These are phyloP conservation scores for Pouteria glomerata DNA, from an alignment of 148 eudicot species.

Conservation along the genomic window DNA sequence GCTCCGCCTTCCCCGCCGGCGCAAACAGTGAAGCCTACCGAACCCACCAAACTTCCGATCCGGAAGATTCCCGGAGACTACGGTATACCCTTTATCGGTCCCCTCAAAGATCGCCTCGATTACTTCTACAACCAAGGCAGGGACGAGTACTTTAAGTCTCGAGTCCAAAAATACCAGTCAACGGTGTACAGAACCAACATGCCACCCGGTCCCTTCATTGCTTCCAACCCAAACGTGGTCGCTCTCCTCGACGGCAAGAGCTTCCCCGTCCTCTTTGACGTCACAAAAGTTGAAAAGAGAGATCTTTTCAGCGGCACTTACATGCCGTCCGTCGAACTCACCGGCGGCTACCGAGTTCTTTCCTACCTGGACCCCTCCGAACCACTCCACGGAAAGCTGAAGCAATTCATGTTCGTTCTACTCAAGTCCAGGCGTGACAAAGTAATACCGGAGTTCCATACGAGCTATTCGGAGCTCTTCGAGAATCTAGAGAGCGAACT, in stretches of 20 bases:
- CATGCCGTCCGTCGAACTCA: conserved; percentile 73
- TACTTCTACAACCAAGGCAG: conserved; percentile 80
- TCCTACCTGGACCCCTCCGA: conserved; percentile 89
- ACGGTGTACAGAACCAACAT: conserved; percentile 76
- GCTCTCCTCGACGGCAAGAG: conserved; percentile 71
- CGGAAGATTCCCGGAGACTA: conserved; percentile 65
- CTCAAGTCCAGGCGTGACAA: conserved; percentile 38
- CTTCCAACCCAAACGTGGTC: conserved; percentile 59
- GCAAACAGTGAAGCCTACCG: not conserved
- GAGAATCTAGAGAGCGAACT: conserved; percentile 49
- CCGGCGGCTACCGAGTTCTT: conserved; percentile 77
- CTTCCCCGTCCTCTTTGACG: conserved; percentile 68
- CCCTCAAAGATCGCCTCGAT: conserved; percentile 59
- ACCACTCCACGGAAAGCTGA: conserved; percentile 70
- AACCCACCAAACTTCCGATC: conserved; percentile 29
- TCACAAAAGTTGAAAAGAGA: conserved; percentile 63
- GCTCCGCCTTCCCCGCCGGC: conserved; percentile 10
- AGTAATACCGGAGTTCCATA: conserved; percentile 67
- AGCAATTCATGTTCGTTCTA: conserved; percentile 46
- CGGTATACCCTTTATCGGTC: conserved; percentile 69
- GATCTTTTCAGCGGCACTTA: conserved; percentile 82
- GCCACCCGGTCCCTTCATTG: conserved; percentile 82
- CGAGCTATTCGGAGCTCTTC: conserved; percentile 42
- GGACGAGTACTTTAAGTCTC: conserved; percentile 76
- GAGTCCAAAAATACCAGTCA: conserved; percentile 61